Conservation (phyloP, 768 basidiomycete species). For the Collybia mongolica region DNA sequence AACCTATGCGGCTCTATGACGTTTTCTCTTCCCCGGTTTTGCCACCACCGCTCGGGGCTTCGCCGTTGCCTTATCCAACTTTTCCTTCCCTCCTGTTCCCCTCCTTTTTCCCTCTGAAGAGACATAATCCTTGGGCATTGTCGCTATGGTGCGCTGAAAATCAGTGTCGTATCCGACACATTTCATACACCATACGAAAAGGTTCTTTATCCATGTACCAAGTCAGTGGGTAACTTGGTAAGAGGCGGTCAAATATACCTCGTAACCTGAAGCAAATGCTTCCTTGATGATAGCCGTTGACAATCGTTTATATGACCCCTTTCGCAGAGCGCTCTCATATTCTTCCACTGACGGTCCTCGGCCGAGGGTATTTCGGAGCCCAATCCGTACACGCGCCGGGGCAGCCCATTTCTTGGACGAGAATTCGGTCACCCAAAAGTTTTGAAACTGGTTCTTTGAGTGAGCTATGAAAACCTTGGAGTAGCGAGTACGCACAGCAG, state of each 20-base stretch:
- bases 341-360: background rate
- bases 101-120: no score
- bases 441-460: background rate
- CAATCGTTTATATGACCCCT: background rate
- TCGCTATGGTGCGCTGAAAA: background rate
- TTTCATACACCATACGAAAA: conserved; percentile 1
- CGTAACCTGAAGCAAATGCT: background rate
- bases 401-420: background rate
- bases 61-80: no score
- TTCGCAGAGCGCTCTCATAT: background rate
- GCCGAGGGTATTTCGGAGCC: background rate
- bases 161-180: background rate
- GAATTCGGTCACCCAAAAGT: background rate
- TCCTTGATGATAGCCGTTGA: background rate
- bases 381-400: background rate
- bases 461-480: background rate
- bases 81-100: no score
- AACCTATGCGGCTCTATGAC: no score
- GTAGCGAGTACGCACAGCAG: background rate
- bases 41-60: no score
- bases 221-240: background rate
- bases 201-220: background rate
- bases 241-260: background rate
- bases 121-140: background rate
- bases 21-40: no score